Percentiles rank a stretch among this genome's conserved stretches.
Evolutionary conservation across 1,284 basidiomycete genomes (phyloP).

Genomic region (Ceratobasidium sp.): DNA sequence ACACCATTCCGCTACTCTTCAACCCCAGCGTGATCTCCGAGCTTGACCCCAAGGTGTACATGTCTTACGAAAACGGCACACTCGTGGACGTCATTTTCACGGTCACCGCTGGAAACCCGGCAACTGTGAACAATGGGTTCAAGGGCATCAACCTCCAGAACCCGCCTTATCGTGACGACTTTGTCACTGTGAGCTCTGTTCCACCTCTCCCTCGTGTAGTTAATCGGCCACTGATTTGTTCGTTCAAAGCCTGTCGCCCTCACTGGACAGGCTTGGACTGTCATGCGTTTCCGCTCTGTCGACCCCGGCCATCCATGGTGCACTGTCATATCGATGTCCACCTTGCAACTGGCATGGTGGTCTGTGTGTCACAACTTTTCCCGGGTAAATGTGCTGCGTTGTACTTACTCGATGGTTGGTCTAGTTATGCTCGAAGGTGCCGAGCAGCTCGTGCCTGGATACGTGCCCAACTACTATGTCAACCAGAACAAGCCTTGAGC

Average conservation of each 20-base stretch:
- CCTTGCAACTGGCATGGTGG: constrained; percentile 33
- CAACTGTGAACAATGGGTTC: constrained; percentile 13
- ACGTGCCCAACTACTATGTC: constrained; percentile 29
- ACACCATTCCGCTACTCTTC: constrained; percentile 18
- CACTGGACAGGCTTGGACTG: constrained; percentile 30
- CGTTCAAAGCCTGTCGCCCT: constrained; percentile 8
- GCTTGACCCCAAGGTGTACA: constrained; percentile 30
- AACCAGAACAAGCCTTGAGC: constrained; percentile 33
- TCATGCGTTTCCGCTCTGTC: constrained; percentile 29
- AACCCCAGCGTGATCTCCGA: constrained; percentile 16
- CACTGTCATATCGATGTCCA: constrained; percentile 43
- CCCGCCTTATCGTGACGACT: constrained; percentile 32
- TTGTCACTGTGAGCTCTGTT: constrained; percentile 30
- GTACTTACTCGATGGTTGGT: neutral
- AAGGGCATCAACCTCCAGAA: constrained; percentile 36
- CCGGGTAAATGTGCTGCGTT: neutral
- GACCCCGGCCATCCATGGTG: constrained; percentile 32
- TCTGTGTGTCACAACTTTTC: neutral
- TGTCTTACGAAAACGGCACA: constrained; percentile 12
- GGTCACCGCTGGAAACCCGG: constrained; percentile 23
- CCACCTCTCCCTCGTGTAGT: neutral
- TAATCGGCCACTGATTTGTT: neutral
- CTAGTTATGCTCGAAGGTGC: constrained; percentile 12
- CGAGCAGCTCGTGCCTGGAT: constrained; percentile 20
- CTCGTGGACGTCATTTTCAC: constrained; percentile 41